Percentiles rank a stretch among this genome's conserved stretches.
These are phyloP conservation scores for Fusarium concolor DNA, from an alignment of 2,329 filamentous ascomycete genomes.

Conservation along the genomic window DNA sequence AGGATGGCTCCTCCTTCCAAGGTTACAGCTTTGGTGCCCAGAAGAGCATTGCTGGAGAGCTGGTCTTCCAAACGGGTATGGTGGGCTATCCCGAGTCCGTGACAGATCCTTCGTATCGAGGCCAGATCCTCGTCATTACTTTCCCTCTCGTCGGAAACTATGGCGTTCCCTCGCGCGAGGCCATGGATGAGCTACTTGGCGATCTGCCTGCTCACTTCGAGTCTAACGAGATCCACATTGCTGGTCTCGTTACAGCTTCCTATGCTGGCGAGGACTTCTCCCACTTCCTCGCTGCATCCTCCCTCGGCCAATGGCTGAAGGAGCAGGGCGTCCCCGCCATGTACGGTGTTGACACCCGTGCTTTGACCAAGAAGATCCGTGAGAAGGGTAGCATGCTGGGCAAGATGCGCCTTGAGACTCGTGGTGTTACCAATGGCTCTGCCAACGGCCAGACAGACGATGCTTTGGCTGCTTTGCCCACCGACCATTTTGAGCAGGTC, in stretches of 20 bases:
- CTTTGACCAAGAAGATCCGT: slow-evolving; percentile 93
- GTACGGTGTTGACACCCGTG: slow-evolving; percentile 93
- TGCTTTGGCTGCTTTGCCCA: slow-evolving; percentile 42
- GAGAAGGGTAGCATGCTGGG: slow-evolving; percentile 97
- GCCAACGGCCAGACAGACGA: slow-evolving; percentile 50
- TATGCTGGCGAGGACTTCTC: slow-evolving; percentile 97
- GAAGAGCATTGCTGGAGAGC: slow-evolving; percentile 94
- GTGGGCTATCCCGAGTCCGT: slow-evolving; percentile 97
- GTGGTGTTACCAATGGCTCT: slow-evolving; percentile 57
- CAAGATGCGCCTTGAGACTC: slow-evolving; percentile 79
- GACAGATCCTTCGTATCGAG: slow-evolving; percentile 87
- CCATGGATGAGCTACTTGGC: slow-evolving; percentile 84
- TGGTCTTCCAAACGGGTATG: slow-evolving; percentile 99
- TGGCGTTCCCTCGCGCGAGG: slow-evolving; percentile 89
- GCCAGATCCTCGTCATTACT: slow-evolving; percentile 95
- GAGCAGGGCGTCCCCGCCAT: slow-evolving; percentile 95
- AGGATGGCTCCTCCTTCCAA: slow-evolving; percentile 91
- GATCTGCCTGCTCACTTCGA: slow-evolving; percentile 95
- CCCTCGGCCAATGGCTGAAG: slow-evolving; percentile 94
- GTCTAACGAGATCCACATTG: slow-evolving; percentile 90
- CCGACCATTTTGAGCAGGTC: slow-evolving; percentile 76
- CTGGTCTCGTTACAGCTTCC: slow-evolving; percentile 88
- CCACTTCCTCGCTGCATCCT: slow-evolving; percentile 91
- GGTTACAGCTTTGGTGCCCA: slow-evolving; percentile 96
- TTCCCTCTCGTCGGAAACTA: slow-evolving; percentile 98